Evolutionary conservation across 2,329 filamentous ascomycete genomes (phyloP), one percentile per base, ranked within the genome.

Genomic region (Xylariaceae sp.): DNA sequence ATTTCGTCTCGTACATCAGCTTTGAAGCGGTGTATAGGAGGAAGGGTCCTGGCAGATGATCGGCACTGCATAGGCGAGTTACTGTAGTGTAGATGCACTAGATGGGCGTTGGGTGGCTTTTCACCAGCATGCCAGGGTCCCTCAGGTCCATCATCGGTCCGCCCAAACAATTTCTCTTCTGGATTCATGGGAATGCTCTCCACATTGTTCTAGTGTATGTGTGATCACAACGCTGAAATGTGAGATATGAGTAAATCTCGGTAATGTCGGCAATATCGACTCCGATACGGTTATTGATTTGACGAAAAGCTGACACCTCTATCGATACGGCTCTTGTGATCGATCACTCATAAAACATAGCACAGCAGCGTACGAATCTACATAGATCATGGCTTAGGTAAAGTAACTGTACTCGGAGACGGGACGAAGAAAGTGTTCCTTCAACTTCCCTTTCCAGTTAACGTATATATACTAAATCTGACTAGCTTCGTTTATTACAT

Each of bases 41-140:
- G n/a, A n/a, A n/a, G n/a, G n/a, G n/a, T n/a, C n/a, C n/a, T n/a
- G 50, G 47, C 41, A 52, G 29, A 49, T 44, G 61, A 67, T 66
- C 62, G 55, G 44, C 63, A 62, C 56, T 60, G 47, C 55, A 53
- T 53, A 49, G 53, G 47, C n/a, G n/a, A n/a, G n/a, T n/a, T n/a
- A n/a, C 64, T 56, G 48, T 56, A 62, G 61, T 26, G 24, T 26
- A 34, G 34, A 50, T 51, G 48, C 47, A 52, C 48, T 55, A 21
- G 46, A 52, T n/a, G n/a, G 55, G 60, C 57, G 57, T 61, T 62
- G 53, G 52, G 64, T 60, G 57, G 61, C 60, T 60, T 65, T 41
- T 39, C 11, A 26, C 17, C 19, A 26, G 11, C 11, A 29, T 29
- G n/a, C 40, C 40, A 29, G 40, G n/a, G n/a, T n/a, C n/a, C n/a